phyloP scores from a whole-genome alignment of 2,329 filamentous ascomycete genomes.

The Cordyceps javanica region DNA sequence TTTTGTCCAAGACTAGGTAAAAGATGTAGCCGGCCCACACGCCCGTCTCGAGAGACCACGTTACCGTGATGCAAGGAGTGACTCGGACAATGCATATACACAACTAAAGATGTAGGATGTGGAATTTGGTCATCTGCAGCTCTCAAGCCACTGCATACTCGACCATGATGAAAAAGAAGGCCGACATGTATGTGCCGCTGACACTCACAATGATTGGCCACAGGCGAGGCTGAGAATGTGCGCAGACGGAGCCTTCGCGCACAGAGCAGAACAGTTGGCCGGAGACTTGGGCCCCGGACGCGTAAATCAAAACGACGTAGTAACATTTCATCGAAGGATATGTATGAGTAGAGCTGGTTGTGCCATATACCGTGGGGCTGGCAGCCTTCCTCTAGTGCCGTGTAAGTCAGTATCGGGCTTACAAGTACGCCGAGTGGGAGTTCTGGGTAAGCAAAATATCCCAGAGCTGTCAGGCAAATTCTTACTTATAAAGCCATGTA shows the following conservation, averaged over 20 bases:
- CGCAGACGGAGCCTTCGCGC: background rate
- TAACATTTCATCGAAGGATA: background rate
- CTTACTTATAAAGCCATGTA: too few relatives aligned
- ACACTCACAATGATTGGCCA: background rate
- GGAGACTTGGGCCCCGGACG: background rate
- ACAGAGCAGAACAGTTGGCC: background rate
- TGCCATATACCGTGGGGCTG: background rate
- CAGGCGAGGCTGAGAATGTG: background rate
- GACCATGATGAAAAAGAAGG: too few relatives aligned
- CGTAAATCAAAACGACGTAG: background rate
- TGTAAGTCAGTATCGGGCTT: background rate
- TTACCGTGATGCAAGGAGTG: too few relatives aligned
- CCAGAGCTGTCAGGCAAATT: background rate
- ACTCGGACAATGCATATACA: too few relatives aligned
- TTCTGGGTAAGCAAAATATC: too few relatives aligned
- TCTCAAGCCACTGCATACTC: too few relatives aligned
- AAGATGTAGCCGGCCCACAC: background rate
- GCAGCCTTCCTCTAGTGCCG: background rate
- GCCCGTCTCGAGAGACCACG: background rate
- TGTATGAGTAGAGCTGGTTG: background rate
- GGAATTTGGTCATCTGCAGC: too few relatives aligned
- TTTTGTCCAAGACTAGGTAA: background rate
- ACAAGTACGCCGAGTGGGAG: background rate
- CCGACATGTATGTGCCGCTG: background rate
- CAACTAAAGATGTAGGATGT: too few relatives aligned